These are phyloP conservation scores for Ophiocordyceps sinensis DNA, from an alignment of 2,329 filamentous ascomycete genomes.

Conservation along the genomic window DNA sequence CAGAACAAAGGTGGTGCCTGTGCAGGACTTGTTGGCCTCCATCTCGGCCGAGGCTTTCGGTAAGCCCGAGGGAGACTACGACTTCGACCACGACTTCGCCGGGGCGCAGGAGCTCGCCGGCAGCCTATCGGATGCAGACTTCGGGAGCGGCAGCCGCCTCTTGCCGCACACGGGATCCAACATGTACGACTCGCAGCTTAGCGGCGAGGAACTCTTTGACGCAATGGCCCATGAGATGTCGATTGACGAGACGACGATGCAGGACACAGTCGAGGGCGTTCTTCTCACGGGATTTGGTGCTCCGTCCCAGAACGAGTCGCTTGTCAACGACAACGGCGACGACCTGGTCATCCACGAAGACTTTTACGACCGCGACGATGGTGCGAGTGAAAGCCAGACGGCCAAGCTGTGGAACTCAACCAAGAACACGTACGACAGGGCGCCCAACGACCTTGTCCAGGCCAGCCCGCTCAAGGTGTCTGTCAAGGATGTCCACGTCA, in stretches of 20 bases:
- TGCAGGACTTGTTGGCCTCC: conserved; percentile 79
- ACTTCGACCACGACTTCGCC: conserved; percentile 49
- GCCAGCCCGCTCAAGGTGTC: conserved; percentile 62
- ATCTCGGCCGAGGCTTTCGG: conserved; percentile 78
- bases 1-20: conserved; percentile 69
- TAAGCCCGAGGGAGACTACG: conserved; percentile 43
- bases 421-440: conserved; percentile 58
- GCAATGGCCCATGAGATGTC: conserved; percentile 21
- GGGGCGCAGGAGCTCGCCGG: conserved; percentile 33
- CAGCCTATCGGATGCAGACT: conserved; percentile 17
- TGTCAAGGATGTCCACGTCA: conserved; percentile 77
- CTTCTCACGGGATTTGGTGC: conserved; percentile 18
- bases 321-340: conserved; percentile 33
- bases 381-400: conserved; percentile 38
- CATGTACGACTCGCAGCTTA: conserved; percentile 29
- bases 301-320: conserved; percentile 12
- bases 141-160: conserved; percentile 17
- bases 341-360: conserved; percentile 63
- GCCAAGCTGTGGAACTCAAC: conserved; percentile 71
- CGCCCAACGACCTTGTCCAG: conserved; percentile 44
- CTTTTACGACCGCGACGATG: conserved; percentile 54
- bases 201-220: conserved; percentile 34
- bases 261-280: conserved; percentile 22
- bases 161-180: conserved; percentile 24
- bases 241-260: conserved; percentile 13